phyloP scores from a whole-genome alignment of 202 grass and related monocot species.

The Bolboschoenoplectus hybrid region DNA sequence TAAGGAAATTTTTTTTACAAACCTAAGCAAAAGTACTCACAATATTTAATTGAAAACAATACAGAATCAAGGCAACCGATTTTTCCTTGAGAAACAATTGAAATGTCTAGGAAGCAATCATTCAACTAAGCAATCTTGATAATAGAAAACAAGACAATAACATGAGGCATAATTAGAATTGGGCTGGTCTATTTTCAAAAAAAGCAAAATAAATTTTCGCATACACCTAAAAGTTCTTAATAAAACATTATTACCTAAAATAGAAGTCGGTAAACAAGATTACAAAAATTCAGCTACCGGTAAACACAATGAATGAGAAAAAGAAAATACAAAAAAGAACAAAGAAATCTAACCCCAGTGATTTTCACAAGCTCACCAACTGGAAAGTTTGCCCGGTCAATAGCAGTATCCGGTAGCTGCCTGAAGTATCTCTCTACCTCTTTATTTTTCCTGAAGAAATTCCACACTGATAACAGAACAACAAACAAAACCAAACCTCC shows the following conservation, averaged over 20 bases:
- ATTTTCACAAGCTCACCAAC: constrained; percentile 89
- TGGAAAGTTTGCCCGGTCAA: constrained; percentile 63
- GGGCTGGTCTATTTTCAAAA: neutral
- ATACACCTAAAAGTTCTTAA: neutral
- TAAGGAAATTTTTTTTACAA: neutral
- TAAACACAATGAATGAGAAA: neutral
- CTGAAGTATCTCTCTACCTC: constrained; percentile 78
- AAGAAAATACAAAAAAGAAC: neutral
- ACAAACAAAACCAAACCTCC: constrained; percentile 41
- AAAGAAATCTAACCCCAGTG: constrained; percentile 69
- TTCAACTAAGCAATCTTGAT: neutral
- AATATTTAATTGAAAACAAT: neutral
- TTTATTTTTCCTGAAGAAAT: constrained; percentile 39
- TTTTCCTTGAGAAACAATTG: neutral
- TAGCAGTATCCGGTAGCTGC: constrained; percentile 54
- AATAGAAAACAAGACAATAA: neutral
- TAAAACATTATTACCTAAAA: neutral
- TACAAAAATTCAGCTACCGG: neutral
- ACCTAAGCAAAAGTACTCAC: constrained; percentile 12
- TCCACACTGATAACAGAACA: constrained; percentile 50
- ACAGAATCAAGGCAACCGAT: neutral
- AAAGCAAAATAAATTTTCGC: neutral
- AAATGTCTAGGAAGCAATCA: constrained; percentile 29
- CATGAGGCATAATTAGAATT: neutral
- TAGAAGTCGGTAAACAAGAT: neutral